Base-by-base conservation (phyloP, 176 grass and related monocot genomes). In the Triticum timopheevii region DNA sequence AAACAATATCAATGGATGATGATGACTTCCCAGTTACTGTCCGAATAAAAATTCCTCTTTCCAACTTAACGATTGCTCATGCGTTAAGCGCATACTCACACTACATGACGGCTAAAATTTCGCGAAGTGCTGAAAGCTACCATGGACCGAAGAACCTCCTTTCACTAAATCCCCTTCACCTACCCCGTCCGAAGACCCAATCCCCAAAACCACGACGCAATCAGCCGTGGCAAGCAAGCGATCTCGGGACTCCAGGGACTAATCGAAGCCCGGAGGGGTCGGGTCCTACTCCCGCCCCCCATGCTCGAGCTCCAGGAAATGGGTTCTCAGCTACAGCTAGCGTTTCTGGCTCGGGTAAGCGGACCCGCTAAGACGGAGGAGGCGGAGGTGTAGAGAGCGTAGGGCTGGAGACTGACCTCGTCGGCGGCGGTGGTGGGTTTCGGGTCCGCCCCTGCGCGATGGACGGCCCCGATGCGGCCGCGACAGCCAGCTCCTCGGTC, bases 371-470 rank as follows among this genome's bases (percentile, higher is more conserved):
- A 66, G 73, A 30, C 52, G 5, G 61, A 47, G 44, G 7, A 23
- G 13, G n/a, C 23, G 44, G 65, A 67, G 74, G 16, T 20, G 38
- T 25, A 42, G 50, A 44, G 20, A 28, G 58, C 42, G 59, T 52
- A 22, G 40, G 78, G 58, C 3, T 77, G 30, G 80, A 45, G 66
- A 81, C 90, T 80, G 86, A 95, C 86, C 86, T 88, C 88, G 86
- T 68, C 74, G 52, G 62, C 54, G 88, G 63, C 65, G 45, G 36
- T 69, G 65, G 77, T 44, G 89, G 81, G 81, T 91, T 88, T 84
- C 82, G 82, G 89, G 82, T 85, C 82, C 77, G 76, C 22, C 15
- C 38, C 64, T 38, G 40, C 15, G 6, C 68, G 35, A 84, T 74
- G 81, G 81, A 87, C 85, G 89, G 89, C 85, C 56, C 27, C 12